A percentile compares a stretch with the other conserved stretches of the same genome.
phyloP scores from a whole-genome alignment of 2,329 filamentous ascomycete genomes.

The Microcyclospora pomicola region DNA sequence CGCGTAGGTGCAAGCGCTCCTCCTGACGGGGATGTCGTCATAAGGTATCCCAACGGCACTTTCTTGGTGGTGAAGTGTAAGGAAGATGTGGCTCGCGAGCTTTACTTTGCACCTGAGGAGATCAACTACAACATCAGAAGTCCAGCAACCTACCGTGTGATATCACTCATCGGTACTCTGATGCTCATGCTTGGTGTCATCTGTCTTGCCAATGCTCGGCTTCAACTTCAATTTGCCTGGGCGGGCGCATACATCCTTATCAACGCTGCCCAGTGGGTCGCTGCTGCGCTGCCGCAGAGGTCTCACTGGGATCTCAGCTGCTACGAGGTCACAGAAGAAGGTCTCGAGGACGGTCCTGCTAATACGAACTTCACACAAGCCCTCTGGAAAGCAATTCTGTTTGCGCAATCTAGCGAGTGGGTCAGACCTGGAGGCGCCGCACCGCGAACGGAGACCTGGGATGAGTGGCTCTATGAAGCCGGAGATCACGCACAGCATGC shows the following conservation, averaged over 20 bases:
- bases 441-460: slow-evolving; percentile 12
- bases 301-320: slow-evolving; percentile 36
- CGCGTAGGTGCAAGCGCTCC: slow-evolving; percentile 22
- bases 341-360: slow-evolving; percentile 16
- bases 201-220: slow-evolving; percentile 35
- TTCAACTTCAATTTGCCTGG: slow-evolving; percentile 36
- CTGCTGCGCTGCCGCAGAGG: slow-evolving; percentile 33
- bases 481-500: slow-evolving; percentile 4
- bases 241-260: slow-evolving; percentile 37
- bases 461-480: slow-evolving; percentile 14
- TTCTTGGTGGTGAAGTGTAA: slow-evolving; percentile 36
- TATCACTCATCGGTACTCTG: slow-evolving; percentile 37
- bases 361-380: slow-evolving; percentile 34
- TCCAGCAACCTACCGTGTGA: slow-evolving; percentile 29
- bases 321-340: slow-evolving; percentile 28
- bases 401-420: slow-evolving; percentile 32
- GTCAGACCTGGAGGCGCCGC: slow-evolving; percentile 17
- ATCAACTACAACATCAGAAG: slow-evolving; percentile 33
- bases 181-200: slow-evolving; percentile 41
- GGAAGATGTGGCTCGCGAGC: slow-evolving; percentile 37
- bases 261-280: slow-evolving; percentile 38
- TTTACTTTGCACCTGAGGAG: slow-evolving; percentile 39
- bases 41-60: slow-evolving; percentile 37
- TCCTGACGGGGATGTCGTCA: slow-evolving; percentile 29
- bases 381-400: slow-evolving; percentile 35